Evolutionary conservation across 2,329 filamentous ascomycete species (phyloP).

Genomic region (Plectosphaerella cucumerina): DNA sequence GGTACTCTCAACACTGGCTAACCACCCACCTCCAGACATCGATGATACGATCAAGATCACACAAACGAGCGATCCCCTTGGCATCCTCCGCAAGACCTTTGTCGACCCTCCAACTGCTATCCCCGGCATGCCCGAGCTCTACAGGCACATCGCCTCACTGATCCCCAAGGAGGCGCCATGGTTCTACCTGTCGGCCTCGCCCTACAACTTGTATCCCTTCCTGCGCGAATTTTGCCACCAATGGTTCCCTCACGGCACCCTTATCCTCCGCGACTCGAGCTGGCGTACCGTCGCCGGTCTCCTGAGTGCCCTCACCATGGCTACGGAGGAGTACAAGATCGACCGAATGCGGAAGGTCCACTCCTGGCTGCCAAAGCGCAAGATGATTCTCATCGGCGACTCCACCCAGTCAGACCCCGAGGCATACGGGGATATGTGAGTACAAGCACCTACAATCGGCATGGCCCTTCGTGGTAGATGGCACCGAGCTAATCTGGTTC

Average conservation of each 20-base stretch:
- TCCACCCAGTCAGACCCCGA: slow-evolving; percentile 91
- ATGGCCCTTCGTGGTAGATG: slow-evolving; percentile 2
- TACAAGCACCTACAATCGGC: slow-evolving; percentile 6
- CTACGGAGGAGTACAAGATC: slow-evolving; percentile 83
- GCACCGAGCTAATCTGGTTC: background rate
- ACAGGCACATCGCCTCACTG: slow-evolving; percentile 56
- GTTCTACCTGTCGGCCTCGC: slow-evolving; percentile 92
- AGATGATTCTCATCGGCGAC: slow-evolving; percentile 83
- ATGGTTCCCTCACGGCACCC: slow-evolving; percentile 71
- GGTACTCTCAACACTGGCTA: background rate
- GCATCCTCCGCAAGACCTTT: slow-evolving; percentile 82
- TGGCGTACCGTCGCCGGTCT: slow-evolving; percentile 83
- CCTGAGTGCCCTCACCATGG: slow-evolving; percentile 71
- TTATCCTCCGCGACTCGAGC: slow-evolving; percentile 79
- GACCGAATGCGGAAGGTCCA: slow-evolving; percentile 75
- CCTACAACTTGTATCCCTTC: slow-evolving; percentile 92
- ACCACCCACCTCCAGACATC: slow-evolving; percentile 53
- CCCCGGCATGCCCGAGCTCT: slow-evolving; percentile 80
- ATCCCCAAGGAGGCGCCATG: slow-evolving; percentile 63
- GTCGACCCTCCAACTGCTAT: slow-evolving; percentile 68
- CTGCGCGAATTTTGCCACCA: slow-evolving; percentile 67
- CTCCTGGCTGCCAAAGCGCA: slow-evolving; percentile 71
- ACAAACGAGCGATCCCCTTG: slow-evolving; percentile 71
- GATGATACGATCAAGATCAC: slow-evolving; percentile 97
- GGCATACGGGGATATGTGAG: slow-evolving; percentile 76